These are phyloP conservation scores for Cryphonectria japonica DNA, from an alignment of 2,329 filamentous ascomycete species.

Conservation along the genomic window DNA sequence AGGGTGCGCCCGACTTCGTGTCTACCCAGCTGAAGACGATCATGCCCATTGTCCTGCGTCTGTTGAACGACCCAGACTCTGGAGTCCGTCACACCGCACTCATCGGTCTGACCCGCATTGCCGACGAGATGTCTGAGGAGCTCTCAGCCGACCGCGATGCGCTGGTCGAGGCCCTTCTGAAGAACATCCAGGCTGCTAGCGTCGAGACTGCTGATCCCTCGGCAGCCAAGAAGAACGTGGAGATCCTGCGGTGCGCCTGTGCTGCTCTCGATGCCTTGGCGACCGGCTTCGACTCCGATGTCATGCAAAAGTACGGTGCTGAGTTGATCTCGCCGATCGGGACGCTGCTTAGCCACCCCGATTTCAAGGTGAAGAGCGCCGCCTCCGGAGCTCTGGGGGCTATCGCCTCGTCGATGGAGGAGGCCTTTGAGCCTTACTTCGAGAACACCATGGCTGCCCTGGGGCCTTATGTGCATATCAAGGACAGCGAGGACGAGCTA, in stretches of 20 bases:
- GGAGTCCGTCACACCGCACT: slow-evolving; percentile 86
- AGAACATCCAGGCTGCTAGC: slow-evolving; percentile 85
- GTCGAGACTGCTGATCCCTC: slow-evolving; percentile 64
- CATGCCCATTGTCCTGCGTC: slow-evolving; percentile 79
- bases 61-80: slow-evolving; percentile 82
- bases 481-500: slow-evolving; percentile 87
- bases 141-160: slow-evolving; percentile 82
- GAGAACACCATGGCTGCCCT: slow-evolving; percentile 88
- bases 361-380: slow-evolving; percentile 87
- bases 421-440: slow-evolving; percentile 89
- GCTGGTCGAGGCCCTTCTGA: slow-evolving; percentile 81
- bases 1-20: slow-evolving; percentile 96
- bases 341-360: slow-evolving; percentile 79
- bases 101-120: slow-evolving; percentile 84
- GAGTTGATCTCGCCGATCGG: slow-evolving; percentile 86
- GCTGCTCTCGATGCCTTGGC: slow-evolving; percentile 90
- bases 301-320: slow-evolving; percentile 80
- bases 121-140: slow-evolving; percentile 91
- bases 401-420: slow-evolving; percentile 82
- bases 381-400: slow-evolving; percentile 89
- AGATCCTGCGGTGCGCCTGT: slow-evolving; percentile 88
- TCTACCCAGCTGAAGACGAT: slow-evolving; percentile 87
- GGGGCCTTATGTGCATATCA: slow-evolving; percentile 80
- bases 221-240: slow-evolving; percentile 73
- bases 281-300: slow-evolving; percentile 78